These are phyloP conservation scores for Aphanomyces euteiches DNA, from an alignment of 352 stramenopile genomes.

Conservation along the genomic window DNA sequence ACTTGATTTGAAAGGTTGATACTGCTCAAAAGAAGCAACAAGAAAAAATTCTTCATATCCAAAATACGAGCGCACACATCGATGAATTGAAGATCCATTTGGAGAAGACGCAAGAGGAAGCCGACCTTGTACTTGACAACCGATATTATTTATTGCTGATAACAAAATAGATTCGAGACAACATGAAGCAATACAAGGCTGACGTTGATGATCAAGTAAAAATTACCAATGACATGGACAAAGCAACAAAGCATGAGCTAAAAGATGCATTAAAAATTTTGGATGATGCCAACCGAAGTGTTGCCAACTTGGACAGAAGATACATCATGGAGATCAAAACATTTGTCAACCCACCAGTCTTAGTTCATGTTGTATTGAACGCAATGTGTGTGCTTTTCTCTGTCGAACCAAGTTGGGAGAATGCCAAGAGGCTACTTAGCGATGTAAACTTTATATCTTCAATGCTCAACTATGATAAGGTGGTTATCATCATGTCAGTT, in stretches of 20 bases:
- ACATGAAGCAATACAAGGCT: conserved; percentile 57
- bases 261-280: conserved; percentile 56
- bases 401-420: conserved; percentile 71
- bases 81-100: conserved; percentile 34
- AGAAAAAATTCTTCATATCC: conserved; percentile 3
- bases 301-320: conserved; percentile 61
- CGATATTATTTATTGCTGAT: not conserved
- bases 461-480: conserved; percentile 66
- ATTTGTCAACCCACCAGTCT: conserved; percentile 61
- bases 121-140: conserved; percentile 31
- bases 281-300: conserved; percentile 58
- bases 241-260: conserved; percentile 50
- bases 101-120: conserved; percentile 43
- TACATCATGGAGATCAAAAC: conserved; percentile 84
- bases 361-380: conserved; percentile 69
- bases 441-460: conserved; percentile 68
- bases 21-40: not conserved
- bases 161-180: conserved; percentile 37
- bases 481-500: not conserved
- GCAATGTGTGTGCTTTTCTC: conserved; percentile 68
- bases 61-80: conserved; percentile 41
- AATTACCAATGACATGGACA: conserved; percentile 62
- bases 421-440: conserved; percentile 53
- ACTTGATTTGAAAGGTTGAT: conserved; percentile 8
- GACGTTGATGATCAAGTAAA: conserved; percentile 59